Conservation (phyloP, 2,329 filamentous ascomycete species). For the Ophiognomonia clavigignenti-juglandacearum region DNA sequence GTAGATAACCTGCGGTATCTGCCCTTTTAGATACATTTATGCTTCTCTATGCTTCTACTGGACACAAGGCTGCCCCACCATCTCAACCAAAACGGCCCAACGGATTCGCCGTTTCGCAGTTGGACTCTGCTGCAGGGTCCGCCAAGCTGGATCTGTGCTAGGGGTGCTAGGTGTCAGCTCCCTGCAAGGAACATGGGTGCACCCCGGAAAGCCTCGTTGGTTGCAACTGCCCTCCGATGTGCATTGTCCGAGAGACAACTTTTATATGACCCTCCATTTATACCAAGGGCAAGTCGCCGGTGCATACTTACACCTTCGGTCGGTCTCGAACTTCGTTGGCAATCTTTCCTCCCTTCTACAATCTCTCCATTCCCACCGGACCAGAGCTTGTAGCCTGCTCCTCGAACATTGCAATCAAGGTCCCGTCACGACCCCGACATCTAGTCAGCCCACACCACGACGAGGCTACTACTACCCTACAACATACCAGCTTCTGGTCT, state of each 20-base stretch:
- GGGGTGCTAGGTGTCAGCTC: no score
- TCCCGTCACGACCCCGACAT: background rate
- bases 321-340: background rate
- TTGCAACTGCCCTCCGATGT: background rate
- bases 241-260: background rate
- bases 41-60: no score
- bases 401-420: background rate
- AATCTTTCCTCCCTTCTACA: background rate
- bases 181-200: no score
- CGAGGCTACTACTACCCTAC: no score
- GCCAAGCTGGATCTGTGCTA: no score
- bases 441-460: no score
- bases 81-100: conserved; percentile 7
- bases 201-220: background rate
- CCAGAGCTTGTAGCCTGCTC: background rate
- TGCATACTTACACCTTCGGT: background rate
- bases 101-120: no score
- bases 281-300: background rate
- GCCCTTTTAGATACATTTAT: no score
- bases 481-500: no score
- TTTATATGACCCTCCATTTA: background rate
- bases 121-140: no score
- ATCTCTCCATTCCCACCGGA: background rate
- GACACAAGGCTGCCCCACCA: background rate
- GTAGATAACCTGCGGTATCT: background rate